Evolutionary conservation across 345 rosid genomes (phyloP).

Genomic region (Limnanthes douglasii): DNA sequence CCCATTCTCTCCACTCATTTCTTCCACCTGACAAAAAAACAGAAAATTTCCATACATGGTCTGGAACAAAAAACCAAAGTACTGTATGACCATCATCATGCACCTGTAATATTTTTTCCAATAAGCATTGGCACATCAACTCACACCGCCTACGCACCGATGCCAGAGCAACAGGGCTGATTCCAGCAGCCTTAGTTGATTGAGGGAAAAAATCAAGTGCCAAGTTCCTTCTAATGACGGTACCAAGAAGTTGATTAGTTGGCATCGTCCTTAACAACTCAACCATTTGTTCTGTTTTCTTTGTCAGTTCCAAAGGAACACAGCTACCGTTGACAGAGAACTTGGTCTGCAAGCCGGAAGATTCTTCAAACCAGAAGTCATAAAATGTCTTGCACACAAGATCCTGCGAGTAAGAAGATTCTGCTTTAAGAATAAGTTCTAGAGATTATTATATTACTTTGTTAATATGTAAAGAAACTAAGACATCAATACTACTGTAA

Average conservation of each 20-base stretch:
- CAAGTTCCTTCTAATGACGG: conserved; percentile 76
- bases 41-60: conserved; percentile 6
- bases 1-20: conserved; percentile 51
- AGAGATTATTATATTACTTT: background rate
- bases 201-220: conserved; percentile 93
- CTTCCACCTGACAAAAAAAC: conserved; percentile 53
- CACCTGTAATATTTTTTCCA: conserved; percentile 95
- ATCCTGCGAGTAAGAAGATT: conserved; percentile 37
- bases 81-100: conserved; percentile 2
- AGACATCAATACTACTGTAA: background rate
- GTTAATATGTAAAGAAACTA: background rate
- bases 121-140: conserved; percentile 88
- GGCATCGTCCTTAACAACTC: conserved; percentile 68
- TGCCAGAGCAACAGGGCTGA: conserved; percentile 72
- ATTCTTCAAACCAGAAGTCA: conserved; percentile 98
- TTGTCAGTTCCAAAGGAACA: conserved; percentile 78
- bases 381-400: conserved; percentile 97
- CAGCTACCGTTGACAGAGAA: conserved; percentile 73
- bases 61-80: conserved; percentile 8
- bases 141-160: conserved; percentile 90
- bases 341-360: conserved; percentile 53
- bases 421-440: background rate
- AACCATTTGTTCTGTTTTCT: conserved; percentile 94
- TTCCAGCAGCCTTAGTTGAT: conserved; percentile 93
- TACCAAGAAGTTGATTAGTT: conserved; percentile 75